These are phyloP conservation scores for Celoporthe dispersa DNA, from an alignment of 2,329 filamentous ascomycete genomes.

Conservation along the genomic window DNA sequence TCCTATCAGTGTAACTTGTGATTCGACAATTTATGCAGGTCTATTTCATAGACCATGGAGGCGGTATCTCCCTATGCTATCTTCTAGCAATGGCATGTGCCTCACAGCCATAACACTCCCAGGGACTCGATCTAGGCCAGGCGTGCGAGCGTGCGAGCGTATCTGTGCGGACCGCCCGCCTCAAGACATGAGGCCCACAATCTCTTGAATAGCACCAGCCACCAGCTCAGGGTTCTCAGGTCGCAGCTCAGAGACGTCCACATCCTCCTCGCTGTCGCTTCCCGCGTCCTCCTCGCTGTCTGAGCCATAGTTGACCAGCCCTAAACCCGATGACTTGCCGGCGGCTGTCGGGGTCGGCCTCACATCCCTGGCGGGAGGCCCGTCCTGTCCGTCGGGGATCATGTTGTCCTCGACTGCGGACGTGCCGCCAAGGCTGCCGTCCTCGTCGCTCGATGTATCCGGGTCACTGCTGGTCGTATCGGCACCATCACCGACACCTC, in stretches of 20 bases:
- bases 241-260: slow-evolving; percentile 17
- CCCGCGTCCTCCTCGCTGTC: slow-evolving; percentile 28
- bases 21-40: background rate
- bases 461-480: slow-evolving; percentile 28
- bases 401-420: background rate
- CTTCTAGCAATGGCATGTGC: slow-evolving; percentile 56
- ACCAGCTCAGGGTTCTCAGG: slow-evolving; percentile 31
- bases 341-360: background rate
- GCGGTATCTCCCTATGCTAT: background rate
- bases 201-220: slow-evolving; percentile 27
- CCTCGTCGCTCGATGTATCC: slow-evolving; percentile 28
- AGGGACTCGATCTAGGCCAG: background rate
- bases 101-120: slow-evolving; percentile 47
- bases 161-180: slow-evolving; percentile 38
- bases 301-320: slow-evolving; percentile 27
- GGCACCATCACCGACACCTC: background rate
- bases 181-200: slow-evolving; percentile 27
- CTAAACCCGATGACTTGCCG: background rate
- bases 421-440: background rate
- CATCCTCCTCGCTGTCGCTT: slow-evolving; percentile 21
- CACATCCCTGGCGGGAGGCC: background rate
- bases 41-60: background rate
- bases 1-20: background rate
- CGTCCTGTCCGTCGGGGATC: background rate
- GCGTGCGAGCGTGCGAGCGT: background rate